Conservation (phyloP, 352 stramenopile species). For the Globisporangium cystogenes region DNA sequence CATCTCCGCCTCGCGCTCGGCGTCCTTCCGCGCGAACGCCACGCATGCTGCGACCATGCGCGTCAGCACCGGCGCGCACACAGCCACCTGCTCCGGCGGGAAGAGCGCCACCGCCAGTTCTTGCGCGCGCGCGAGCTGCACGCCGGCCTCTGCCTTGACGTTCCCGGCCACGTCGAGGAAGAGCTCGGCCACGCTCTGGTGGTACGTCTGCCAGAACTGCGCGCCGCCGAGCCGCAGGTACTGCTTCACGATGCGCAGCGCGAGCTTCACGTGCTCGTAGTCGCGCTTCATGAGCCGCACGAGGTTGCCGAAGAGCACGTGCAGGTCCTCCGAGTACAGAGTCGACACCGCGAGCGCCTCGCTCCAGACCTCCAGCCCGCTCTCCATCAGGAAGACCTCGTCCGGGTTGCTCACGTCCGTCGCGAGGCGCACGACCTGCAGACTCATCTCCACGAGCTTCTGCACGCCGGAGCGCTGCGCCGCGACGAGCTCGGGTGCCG, state of each 20-base stretch:
- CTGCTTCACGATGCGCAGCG: constrained; percentile 47
- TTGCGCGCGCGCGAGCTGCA: constrained; percentile 42
- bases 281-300: constrained; percentile 69
- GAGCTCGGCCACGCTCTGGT: constrained; percentile 28
- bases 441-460: constrained; percentile 56
- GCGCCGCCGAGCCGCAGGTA: constrained; percentile 51
- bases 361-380: constrained; percentile 66
- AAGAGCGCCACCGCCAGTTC: constrained; percentile 36
- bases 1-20: constrained; percentile 40
- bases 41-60: constrained; percentile 43
- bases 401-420: constrained; percentile 79
- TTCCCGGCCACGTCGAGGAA: constrained; percentile 50
- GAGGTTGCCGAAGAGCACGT: constrained; percentile 58
- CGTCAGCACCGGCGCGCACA: constrained; percentile 26
- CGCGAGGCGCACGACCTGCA: constrained; percentile 63
- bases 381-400: constrained; percentile 85
- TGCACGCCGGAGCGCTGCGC: constrained; percentile 17
- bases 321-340: constrained; percentile 61
- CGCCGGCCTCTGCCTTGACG: constrained; percentile 62
- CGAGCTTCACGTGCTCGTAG: constrained; percentile 69
- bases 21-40: constrained; percentile 29
- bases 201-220: constrained; percentile 71
- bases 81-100: constrained; percentile 32
- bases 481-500: neutral
- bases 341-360: constrained; percentile 41